Conservation (phyloP, 2,329 filamentous ascomycete genomes). For the Aspergillus sp. region DNA sequence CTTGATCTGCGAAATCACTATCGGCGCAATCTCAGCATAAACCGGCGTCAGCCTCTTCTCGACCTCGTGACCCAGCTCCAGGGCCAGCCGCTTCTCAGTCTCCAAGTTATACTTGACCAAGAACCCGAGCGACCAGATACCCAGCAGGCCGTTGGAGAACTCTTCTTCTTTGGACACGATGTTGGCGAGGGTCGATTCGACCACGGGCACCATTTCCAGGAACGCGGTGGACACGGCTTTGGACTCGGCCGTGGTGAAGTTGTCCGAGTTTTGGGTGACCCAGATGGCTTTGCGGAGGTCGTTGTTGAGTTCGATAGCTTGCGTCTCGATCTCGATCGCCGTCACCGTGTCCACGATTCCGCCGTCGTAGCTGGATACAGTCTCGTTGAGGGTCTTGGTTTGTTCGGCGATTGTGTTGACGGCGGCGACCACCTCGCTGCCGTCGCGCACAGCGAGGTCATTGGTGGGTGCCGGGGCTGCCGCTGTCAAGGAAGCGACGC, state of each 20-base stretch:
- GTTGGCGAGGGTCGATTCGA: constrained; percentile 10
- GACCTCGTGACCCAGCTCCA: constrained; percentile 7
- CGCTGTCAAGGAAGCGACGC: constrained; percentile 1
- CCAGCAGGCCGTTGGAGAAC: constrained; percentile 11
- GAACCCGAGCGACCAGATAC: constrained; percentile 8
- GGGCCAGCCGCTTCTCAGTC: constrained; percentile 7
- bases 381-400: constrained; percentile 9
- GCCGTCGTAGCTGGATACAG: constrained; percentile 10
- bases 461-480: constrained; percentile 4
- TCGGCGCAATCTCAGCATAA: constrained; percentile 10
- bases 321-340: constrained; percentile 10
- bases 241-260: constrained; percentile 11
- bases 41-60: constrained; percentile 7
- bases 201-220: constrained; percentile 9
- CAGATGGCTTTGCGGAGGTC: constrained; percentile 6
- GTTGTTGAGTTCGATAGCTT: constrained; percentile 6
- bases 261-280: constrained; percentile 5
- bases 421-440: constrained; percentile 8
- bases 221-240: constrained; percentile 7
- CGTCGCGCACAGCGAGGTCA: constrained; percentile 7
- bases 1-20: constrained; percentile 9
- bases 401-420: constrained; percentile 7
- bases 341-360: constrained; percentile 7
- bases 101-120: constrained; percentile 11
- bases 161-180: constrained; percentile 10